A percentile compares a stretch with the other conserved stretches of the same genome.
Conservation (phyloP, 108 stramenopile species). For the Skeletonema marinoi region DNA sequence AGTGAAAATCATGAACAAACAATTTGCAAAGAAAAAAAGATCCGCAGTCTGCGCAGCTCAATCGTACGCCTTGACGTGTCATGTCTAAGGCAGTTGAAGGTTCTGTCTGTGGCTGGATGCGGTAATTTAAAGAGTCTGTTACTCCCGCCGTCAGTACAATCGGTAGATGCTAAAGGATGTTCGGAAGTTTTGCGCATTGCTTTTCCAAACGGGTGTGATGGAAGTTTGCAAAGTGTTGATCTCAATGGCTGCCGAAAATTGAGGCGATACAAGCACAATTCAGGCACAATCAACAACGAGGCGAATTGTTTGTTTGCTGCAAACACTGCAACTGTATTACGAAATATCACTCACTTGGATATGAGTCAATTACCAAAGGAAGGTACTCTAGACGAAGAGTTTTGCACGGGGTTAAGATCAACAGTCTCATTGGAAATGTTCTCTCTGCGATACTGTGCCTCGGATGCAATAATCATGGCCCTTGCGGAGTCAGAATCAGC, state of each 20-base stretch:
- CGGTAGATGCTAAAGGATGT: background rate
- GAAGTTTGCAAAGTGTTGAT: background rate
- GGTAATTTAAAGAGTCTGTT: background rate
- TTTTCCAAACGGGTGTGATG: background rate
- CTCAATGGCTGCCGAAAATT: background rate
- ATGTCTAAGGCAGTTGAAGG: background rate
- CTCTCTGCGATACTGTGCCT: constrained; percentile 6
- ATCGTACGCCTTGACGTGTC: background rate
- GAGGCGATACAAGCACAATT: background rate
- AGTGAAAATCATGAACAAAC: background rate
- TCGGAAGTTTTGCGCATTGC: background rate
- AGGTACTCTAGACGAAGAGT: background rate
- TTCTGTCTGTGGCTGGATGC: background rate
- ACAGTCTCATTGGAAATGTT: background rate
- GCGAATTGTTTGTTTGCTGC: background rate
- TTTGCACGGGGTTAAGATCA: constrained; percentile 4
- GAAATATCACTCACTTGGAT: constrained; percentile 3
- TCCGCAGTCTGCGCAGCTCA: background rate
- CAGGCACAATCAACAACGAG: background rate
- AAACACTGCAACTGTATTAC: background rate
- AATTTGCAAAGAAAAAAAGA: background rate
- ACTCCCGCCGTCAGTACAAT: background rate
- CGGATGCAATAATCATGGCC: constrained; percentile 8
- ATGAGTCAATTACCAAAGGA: constrained; percentile 1
- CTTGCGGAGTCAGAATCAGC: constrained; percentile 8